Conservation (phyloP, 345 rosid species). For the Corymbia maculata region DNA sequence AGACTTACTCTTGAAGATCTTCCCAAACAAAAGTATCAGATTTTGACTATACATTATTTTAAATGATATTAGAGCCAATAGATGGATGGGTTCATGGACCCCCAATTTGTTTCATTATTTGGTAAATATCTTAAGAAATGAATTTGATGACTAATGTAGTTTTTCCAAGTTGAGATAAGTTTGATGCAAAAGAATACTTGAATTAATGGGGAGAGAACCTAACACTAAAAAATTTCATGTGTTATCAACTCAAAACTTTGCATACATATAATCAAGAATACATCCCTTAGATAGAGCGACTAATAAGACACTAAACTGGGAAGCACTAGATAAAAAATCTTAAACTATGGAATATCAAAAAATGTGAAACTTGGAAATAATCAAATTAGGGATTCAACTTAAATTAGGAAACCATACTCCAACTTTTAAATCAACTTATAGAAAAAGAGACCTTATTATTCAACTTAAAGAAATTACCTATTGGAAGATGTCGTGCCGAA, state of each 20-base stretch:
- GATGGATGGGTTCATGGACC: not conserved
- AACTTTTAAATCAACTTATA: not conserved
- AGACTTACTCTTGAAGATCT: not conserved
- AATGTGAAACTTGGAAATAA: not conserved
- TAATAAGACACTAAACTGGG: not conserved
- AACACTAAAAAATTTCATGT: accelerated
- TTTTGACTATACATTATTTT: too few species aligned
- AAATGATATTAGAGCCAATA: not conserved
- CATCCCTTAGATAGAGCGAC: not conserved
- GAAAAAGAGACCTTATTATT: not conserved
- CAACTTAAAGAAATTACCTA: accelerated
- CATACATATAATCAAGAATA: not conserved
- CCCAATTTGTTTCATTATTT: not conserved
- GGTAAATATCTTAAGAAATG: not conserved
- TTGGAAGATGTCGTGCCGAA: not conserved
- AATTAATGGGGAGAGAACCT: too few species aligned
- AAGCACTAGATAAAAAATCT: not conserved
- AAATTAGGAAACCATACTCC: not conserved
- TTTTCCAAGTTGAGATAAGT: too few species aligned
- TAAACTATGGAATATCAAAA: not conserved
- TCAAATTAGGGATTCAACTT: not conserved
- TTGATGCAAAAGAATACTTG: too few species aligned
- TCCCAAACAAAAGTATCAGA: accelerated
- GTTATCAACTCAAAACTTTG: not conserved
- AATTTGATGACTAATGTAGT: not conserved